Base-by-base conservation (phyloP, 495 filamentous ascomycete genomes). In the Annulohypoxylon maeteangense region DNA sequence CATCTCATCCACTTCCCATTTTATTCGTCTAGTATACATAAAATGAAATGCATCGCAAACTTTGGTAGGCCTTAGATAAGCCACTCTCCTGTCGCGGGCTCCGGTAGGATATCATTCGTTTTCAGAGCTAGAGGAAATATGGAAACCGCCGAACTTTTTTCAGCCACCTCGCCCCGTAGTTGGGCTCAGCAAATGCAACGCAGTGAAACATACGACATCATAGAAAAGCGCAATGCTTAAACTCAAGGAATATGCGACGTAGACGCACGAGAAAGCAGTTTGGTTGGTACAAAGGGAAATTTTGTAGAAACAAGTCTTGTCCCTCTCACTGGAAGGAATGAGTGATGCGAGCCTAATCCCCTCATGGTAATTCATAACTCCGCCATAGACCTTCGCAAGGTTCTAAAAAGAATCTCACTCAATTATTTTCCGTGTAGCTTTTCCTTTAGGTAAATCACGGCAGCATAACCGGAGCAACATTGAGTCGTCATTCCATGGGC, bases 391-490 rank as follows among this genome's bases (percentile, higher is more conserved):
- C 16, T 23, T 14, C 22, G 10, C 29, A 29, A 22, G 4, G 7
- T 38, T 14, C 4, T 36, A 34, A 45, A 2, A 27, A 20, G 20
- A 38, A 22, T 27, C 22, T 42, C 6, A 31, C 38, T 40, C 16
- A 44, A 10, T 72, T 47, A 78, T 62, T 70, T 76, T 76, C 71
- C 90, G 77, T 90, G 87, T 60, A 89, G 83, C 72, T 85, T 87
- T 74, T 92, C 89, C 59, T 87, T 87, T 78, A 92, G 76, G 64
- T 90, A 87, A 20, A 93, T 89, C 47, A 91, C 81, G 4, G 91
- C 87, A 22, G 87, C 88, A 83, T 91, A 94, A 14, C 90, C 91
- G 18, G 90, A 83, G 76, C 92, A 95, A 76, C 92, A 95, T 54
- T 78, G 75, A 18, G 84, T 88, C 56, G 82, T 90, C 90, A 95